Evolutionary conservation across 176 grass and related monocot genomes (phyloP).

Genomic region (Carex pumila): DNA sequence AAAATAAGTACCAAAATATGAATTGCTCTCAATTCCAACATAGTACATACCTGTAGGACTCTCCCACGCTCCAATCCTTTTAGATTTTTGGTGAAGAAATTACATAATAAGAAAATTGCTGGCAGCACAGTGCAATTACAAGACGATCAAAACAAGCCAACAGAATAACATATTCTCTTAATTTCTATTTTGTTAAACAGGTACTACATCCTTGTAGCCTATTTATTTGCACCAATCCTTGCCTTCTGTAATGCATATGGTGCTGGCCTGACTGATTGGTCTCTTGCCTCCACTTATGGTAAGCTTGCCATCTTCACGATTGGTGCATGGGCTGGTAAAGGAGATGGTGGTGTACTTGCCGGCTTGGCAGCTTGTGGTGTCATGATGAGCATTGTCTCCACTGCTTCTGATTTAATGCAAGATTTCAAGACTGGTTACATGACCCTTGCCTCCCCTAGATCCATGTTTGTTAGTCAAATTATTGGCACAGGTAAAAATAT

Average conservation of each 20-base stretch:
- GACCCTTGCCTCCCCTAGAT: slow-evolving; percentile 56
- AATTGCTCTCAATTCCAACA: background rate
- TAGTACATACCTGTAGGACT: background rate
- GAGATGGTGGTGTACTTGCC: slow-evolving; percentile 46
- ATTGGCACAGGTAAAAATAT: slow-evolving; percentile 40
- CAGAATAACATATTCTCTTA: background rate
- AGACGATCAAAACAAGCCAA: background rate
- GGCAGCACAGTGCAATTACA: background rate
- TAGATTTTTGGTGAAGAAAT: background rate
- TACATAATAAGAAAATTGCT: background rate
- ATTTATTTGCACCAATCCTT: slow-evolving; percentile 48
- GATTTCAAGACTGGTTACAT: slow-evolving; percentile 82
- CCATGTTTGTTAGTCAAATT: slow-evolving; percentile 79
- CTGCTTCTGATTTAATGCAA: slow-evolving; percentile 73
- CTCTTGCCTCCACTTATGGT: slow-evolving; percentile 49
- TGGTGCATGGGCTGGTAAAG: slow-evolving; percentile 53
- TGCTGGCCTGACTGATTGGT: slow-evolving; percentile 68
- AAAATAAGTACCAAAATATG: background rate
- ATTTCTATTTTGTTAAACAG: background rate
- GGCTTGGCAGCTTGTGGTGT: slow-evolving; percentile 62
- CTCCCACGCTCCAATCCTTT: background rate
- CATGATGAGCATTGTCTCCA: slow-evolving; percentile 70
- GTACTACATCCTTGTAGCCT: slow-evolving; percentile 52
- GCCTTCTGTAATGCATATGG: slow-evolving; percentile 88
- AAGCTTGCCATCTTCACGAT: slow-evolving; percentile 66